These are phyloP conservation scores for Camelina sativa DNA, from an alignment of 345 rosid genomes.

Conservation along the genomic window DNA sequence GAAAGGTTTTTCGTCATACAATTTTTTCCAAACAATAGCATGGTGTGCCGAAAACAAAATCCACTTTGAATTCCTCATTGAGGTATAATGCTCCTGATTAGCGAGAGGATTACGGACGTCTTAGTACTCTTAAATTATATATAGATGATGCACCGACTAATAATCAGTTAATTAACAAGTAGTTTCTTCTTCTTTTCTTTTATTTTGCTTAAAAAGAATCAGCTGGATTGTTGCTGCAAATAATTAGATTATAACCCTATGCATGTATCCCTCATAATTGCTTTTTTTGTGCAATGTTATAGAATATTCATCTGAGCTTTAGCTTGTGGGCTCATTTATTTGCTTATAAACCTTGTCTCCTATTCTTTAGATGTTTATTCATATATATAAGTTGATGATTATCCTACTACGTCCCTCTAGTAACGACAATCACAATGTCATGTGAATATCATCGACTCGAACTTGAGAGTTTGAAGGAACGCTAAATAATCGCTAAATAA, in stretches of 20 bases:
- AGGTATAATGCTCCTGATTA: conserved; percentile 37
- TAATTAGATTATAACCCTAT: conserved; percentile 30
- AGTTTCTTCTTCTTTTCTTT: not conserved
- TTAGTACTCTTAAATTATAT: conserved; percentile 51
- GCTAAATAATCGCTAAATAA: not conserved
- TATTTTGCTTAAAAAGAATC: not conserved
- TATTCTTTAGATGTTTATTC: not conserved
- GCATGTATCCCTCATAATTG: conserved; percentile 32
- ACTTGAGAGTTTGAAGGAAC: conserved; percentile 10
- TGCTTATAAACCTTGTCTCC: conserved; percentile 30
- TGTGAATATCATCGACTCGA: conserved; percentile 27
- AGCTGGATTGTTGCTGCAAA: conserved; percentile 19
- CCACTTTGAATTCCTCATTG: conserved; percentile 26
- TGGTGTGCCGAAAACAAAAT: too few relatives aligned
- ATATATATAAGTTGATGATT: conserved; percentile 21
- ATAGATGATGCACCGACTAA: conserved; percentile 20
- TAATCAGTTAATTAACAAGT: conserved; percentile 19
- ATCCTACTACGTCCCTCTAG: not conserved
- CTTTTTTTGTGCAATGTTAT: conserved; percentile 12
- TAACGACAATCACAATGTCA: conserved; percentile 18
- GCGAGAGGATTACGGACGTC: conserved; percentile 45
- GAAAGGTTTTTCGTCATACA: too few relatives aligned
- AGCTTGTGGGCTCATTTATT: conserved; percentile 37
- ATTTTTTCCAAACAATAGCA: too few relatives aligned
- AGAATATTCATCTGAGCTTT: conserved; percentile 27